Conservation (phyloP, 2,329 filamentous ascomycete genomes). For the Shiraia sp. region DNA sequence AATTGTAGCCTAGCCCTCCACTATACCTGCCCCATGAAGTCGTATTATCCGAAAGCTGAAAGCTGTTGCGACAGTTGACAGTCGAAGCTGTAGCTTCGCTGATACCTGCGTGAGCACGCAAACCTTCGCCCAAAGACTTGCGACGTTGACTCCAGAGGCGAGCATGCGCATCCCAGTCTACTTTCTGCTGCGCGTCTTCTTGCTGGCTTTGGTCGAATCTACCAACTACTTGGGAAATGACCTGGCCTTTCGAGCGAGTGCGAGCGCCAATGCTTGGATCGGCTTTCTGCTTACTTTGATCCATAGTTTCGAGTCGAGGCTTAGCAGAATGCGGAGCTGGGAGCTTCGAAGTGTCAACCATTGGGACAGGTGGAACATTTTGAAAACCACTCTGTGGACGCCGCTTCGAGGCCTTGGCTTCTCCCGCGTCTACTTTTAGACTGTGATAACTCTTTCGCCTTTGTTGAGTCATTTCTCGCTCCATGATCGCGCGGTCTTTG, state of each 20-base stretch:
- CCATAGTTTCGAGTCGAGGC: conserved; percentile 7
- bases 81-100: conserved; percentile 8
- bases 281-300: conserved; percentile 3
- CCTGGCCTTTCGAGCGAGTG: conserved; percentile 19
- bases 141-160: conserved; percentile 35
- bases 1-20: conserved; percentile 42
- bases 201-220: conserved; percentile 14
- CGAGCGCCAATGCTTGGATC: conserved; percentile 12
- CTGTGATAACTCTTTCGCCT: conserved; percentile 36
- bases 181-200: conserved; percentile 9
- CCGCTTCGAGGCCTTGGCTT: conserved; percentile 20
- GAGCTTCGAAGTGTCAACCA: conserved; percentile 19
- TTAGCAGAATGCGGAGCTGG: conserved; percentile 6
- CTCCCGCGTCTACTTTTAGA: conserved; percentile 25
- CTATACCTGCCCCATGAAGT: conserved; percentile 37
- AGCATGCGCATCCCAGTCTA: conserved; percentile 33
- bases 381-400: conserved; percentile 19
- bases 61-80: conserved; percentile 4
- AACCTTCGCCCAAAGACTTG: conserved; percentile 32
- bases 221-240: conserved; percentile 22
- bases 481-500: conserved; percentile 31
- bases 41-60: conserved; percentile 9
- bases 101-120: conserved; percentile 18
- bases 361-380: conserved; percentile 32
- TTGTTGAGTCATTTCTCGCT: conserved; percentile 21